Conservation (phyloP, 805 yeast species). For the Saccharomycopsis javanensis region DNA sequence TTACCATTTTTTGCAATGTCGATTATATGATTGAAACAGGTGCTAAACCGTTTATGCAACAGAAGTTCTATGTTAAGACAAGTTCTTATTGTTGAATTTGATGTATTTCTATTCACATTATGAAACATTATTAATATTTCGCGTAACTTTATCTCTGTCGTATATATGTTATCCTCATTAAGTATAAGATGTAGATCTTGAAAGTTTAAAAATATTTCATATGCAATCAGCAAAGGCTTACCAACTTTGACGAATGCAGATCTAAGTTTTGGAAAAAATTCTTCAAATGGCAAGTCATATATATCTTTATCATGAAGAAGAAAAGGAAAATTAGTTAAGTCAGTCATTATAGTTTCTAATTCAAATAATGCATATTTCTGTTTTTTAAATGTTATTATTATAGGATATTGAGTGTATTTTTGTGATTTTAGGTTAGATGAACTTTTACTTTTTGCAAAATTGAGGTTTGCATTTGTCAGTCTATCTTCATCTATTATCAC, state of each 20-base stretch:
- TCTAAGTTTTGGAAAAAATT: conserved; percentile 4
- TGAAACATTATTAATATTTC: conserved; percentile 5
- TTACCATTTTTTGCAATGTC: background rate
- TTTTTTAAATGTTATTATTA: background rate
- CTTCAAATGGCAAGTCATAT: conserved; percentile 4
- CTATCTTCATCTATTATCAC: background rate
- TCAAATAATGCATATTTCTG: background rate
- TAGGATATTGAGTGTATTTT: background rate
- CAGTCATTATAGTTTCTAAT: background rate
- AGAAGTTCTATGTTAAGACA: background rate
- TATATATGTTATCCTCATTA: conserved; percentile 9
- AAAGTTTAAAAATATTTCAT: conserved; percentile 7
- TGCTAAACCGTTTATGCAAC: conserved; percentile 6
- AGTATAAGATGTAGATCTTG: conserved; percentile 1
- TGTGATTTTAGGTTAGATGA: background rate
- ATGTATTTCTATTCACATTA: conserved; percentile 4
- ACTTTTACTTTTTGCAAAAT: background rate
- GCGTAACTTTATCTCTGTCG: conserved; percentile 5
- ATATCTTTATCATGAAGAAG: background rate
- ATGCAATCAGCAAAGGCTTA: background rate
- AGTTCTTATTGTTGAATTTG: background rate
- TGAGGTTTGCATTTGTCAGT: background rate
- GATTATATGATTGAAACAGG: conserved; percentile 7
- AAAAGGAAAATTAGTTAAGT: background rate
- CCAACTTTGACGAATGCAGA: conserved; percentile 1